phyloP scores from a whole-genome alignment of 768 basidiomycete genomes.

The Rhodotorula sphaerocarpa region DNA sequence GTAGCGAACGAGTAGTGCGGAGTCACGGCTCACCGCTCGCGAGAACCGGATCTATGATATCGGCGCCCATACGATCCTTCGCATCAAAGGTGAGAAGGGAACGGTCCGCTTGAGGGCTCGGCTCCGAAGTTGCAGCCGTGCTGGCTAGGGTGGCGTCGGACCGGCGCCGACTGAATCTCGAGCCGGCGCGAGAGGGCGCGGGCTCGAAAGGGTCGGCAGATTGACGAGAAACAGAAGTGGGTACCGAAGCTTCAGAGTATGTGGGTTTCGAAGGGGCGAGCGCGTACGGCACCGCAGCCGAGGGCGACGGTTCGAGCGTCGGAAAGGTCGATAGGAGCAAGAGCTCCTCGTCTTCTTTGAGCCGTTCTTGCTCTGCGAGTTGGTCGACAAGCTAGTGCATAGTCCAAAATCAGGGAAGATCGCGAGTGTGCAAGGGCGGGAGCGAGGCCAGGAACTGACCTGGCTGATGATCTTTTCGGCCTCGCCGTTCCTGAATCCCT shows the following conservation, averaged over 20 bases:
- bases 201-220: constrained; percentile 5
- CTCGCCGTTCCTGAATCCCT: constrained; percentile 28
- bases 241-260: too few species aligned
- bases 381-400: constrained; percentile 26
- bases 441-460: too few species aligned
- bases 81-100: constrained; percentile 12
- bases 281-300: neutral
- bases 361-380: constrained; percentile 17
- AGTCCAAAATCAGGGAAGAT: too few species aligned
- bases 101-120: neutral
- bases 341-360: constrained; percentile 29
- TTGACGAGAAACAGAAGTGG: too few species aligned
- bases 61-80: constrained; percentile 13
- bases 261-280: neutral
- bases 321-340: neutral
- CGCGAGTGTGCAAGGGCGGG: too few species aligned
- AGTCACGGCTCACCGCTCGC: constrained; percentile 10
- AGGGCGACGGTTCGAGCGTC: neutral
- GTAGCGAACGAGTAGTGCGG: too few species aligned
- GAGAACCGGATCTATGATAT: constrained; percentile 26
- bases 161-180: neutral
- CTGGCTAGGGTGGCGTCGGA: neutral
- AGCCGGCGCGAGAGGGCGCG: neutral
- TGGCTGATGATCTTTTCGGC: constrained; percentile 34
- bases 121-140: neutral